Conservation (phyloP, 2,329 filamentous ascomycete species). For the Knufia fluminis region DNA sequence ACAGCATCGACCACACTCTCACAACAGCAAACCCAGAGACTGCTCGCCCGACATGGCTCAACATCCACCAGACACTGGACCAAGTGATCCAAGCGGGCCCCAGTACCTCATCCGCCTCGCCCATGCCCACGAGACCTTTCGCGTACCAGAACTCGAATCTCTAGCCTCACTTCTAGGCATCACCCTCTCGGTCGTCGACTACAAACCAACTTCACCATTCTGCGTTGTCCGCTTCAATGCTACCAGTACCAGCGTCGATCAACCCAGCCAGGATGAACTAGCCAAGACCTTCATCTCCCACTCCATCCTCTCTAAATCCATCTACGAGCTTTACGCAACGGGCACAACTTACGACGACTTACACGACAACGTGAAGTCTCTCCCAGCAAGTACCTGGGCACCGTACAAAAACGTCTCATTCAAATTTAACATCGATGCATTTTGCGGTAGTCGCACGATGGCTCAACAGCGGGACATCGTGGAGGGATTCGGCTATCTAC, state of each 20-base stretch:
- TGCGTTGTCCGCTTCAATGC: slow-evolving; percentile 58
- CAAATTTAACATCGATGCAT: slow-evolving; percentile 77
- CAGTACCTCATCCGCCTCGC: slow-evolving; percentile 76
- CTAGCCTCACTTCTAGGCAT: slow-evolving; percentile 56
- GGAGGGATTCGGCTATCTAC: slow-evolving; percentile 69
- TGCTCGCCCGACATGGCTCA: background rate
- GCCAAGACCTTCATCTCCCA: slow-evolving; percentile 61
- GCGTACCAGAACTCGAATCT: slow-evolving; percentile 71
- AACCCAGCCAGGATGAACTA: slow-evolving; percentile 31
- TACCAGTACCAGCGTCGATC: too few species aligned
- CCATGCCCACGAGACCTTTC: slow-evolving; percentile 85
- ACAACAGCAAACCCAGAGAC: background rate
- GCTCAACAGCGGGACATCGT: slow-evolving; percentile 64
- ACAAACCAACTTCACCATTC: slow-evolving; percentile 70
- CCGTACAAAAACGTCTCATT: slow-evolving; percentile 60
- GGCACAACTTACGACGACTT: slow-evolving; percentile 56
- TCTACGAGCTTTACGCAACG: slow-evolving; percentile 82
- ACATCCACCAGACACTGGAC: background rate
- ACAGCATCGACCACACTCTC: too few species aligned
- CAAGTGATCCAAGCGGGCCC: background rate
- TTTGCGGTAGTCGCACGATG: slow-evolving; percentile 59
- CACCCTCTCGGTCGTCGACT: slow-evolving; percentile 62
- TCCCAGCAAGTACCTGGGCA: slow-evolving; percentile 57
- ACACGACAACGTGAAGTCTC: slow-evolving; percentile 53
- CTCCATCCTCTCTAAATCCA: slow-evolving; percentile 70